phyloP scores from a whole-genome alignment of 2,329 filamentous ascomycete genomes.

The Aspergillus calidoustus region DNA sequence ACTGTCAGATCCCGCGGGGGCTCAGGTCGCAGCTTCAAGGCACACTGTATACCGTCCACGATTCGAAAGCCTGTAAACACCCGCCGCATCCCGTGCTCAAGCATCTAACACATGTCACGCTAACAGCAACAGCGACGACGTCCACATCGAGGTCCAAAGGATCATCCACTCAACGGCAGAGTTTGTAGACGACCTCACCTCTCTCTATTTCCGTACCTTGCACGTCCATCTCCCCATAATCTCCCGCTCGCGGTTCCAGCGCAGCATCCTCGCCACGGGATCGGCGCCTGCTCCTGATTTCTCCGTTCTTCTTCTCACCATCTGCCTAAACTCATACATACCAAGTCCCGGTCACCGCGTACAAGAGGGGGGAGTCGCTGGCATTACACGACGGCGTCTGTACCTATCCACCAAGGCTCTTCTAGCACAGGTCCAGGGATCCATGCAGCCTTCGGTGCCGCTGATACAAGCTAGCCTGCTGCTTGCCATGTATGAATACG shows the following conservation, averaged over 20 bases:
- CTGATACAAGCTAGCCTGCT: conserved; percentile 4
- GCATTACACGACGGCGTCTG: background rate
- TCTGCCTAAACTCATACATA: background rate
- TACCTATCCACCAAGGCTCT: background rate
- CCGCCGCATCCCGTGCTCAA: background rate
- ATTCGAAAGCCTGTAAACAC: background rate
- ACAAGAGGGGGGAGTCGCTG: background rate
- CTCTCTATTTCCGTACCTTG: background rate
- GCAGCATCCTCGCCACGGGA: background rate
- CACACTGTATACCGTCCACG: background rate
- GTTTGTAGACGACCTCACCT: conserved; percentile 5
- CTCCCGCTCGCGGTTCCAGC: background rate
- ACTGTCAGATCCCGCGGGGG: no score
- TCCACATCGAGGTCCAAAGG: background rate
- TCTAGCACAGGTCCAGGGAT: conserved; percentile 6
- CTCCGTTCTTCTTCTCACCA: background rate
- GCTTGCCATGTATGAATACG: conserved; percentile 6
- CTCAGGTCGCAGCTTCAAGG: background rate
- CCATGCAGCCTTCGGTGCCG: background rate
- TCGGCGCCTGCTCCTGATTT: background rate
- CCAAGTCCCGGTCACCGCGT: background rate
- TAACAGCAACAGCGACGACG: background rate
- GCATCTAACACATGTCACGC: no score
- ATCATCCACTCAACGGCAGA: background rate
- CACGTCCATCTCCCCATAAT: conserved; percentile 2